These are phyloP conservation scores for Syzygium aromaticum DNA, from an alignment of 345 rosid genomes.

Conservation along the genomic window DNA sequence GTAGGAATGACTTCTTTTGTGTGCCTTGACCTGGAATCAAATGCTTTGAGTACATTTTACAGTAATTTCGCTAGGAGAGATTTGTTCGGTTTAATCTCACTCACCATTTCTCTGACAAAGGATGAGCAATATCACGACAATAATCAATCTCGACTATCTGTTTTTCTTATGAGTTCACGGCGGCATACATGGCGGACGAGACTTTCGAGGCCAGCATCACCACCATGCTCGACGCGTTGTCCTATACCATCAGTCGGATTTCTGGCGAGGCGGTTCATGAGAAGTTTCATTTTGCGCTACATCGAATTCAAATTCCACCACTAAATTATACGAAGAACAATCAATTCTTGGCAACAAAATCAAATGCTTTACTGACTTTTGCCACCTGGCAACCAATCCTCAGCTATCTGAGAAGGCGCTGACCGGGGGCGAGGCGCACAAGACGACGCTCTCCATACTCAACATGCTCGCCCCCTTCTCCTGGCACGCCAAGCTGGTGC, in stretches of 20 bases:
- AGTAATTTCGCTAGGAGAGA: background rate
- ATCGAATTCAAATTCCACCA: background rate
- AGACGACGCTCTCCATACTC: slow-evolving; percentile 41
- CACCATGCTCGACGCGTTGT: slow-evolving; percentile 24
- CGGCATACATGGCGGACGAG: slow-evolving; percentile 26
- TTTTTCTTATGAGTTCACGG: background rate
- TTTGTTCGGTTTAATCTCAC: background rate
- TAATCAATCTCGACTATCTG: background rate
- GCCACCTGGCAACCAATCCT: background rate
- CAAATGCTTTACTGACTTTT: background rate
- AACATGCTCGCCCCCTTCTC: slow-evolving; percentile 34
- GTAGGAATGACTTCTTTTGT: background rate
- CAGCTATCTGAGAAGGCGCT: slow-evolving; percentile 59
- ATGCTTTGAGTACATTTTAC: background rate
- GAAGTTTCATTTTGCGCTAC: background rate
- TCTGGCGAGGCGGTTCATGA: slow-evolving; percentile 35
- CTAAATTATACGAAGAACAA: background rate
- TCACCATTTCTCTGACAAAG: background rate
- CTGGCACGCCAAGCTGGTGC: slow-evolving; percentile 74
- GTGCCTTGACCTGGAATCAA: background rate
- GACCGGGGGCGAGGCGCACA: slow-evolving; percentile 47
- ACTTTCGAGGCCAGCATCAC: slow-evolving; percentile 4
- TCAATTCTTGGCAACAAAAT: background rate
- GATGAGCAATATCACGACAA: background rate
- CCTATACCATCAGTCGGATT: slow-evolving; percentile 52